Conservation (phyloP, 2,329 filamentous ascomycete genomes). For the Escovopsis sp. region DNA sequence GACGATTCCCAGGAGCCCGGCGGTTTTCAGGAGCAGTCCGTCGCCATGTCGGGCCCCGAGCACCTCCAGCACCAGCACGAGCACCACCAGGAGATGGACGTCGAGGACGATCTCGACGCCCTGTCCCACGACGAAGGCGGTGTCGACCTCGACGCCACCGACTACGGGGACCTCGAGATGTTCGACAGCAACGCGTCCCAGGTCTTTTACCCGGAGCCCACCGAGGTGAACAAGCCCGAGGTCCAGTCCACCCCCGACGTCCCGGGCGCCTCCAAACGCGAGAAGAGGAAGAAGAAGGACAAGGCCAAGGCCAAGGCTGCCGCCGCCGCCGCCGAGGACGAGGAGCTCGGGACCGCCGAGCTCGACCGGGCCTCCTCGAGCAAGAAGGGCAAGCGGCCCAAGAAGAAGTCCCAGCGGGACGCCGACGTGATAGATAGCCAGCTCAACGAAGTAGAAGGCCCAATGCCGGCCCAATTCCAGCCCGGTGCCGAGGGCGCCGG, state of each 20-base stretch:
- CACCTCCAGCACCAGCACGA: conserved; percentile 4
- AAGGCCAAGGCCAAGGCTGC: conserved; percentile 4
- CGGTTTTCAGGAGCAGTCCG: conserved; percentile 4
- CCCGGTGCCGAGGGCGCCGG: not conserved
- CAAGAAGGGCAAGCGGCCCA: conserved; percentile 14
- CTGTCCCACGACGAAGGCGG: conserved; percentile 11
- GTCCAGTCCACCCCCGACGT: conserved; percentile 8
- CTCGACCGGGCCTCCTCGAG: conserved; percentile 2
- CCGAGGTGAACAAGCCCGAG: conserved; percentile 18
- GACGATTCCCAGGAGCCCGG: conserved; percentile 8
- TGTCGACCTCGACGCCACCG: conserved; percentile 13
- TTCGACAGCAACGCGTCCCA: conserved; percentile 22
- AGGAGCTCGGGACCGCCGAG: not conserved
- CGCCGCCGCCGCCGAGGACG: conserved; percentile 6
- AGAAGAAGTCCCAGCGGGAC: conserved; percentile 9
- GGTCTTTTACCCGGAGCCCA: conserved; percentile 10
- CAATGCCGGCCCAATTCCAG: not conserved
- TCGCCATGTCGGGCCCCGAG: conserved; percentile 12
- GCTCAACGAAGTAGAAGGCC: not conserved
- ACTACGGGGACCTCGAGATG: conserved; percentile 23
- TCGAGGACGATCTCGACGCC: conserved; percentile 12
- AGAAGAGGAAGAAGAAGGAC: conserved; percentile 18
- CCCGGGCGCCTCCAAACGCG: conserved; percentile 16
- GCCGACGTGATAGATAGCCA: conserved; percentile 5
- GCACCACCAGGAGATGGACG: conserved; percentile 10